Conservation (phyloP, 164 flowering plant genomes). For the Cinnamomum micranthum region DNA sequence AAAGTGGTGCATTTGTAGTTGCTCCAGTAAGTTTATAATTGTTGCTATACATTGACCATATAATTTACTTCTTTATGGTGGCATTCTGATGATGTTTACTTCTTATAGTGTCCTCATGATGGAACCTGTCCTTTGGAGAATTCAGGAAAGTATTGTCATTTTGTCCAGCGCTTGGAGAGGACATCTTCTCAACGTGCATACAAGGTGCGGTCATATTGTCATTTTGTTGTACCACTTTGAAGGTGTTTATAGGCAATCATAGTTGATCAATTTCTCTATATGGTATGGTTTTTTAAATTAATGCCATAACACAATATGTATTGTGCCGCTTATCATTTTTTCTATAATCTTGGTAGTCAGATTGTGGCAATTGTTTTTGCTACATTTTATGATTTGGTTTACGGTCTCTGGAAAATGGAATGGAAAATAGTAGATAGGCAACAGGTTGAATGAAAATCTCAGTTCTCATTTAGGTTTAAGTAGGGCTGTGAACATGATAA, state of each 20-base stretch:
- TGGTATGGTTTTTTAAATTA: neutral
- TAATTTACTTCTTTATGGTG: neutral
- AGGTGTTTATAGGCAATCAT: neutral
- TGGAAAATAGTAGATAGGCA: neutral
- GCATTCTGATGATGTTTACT: constrained; percentile 3
- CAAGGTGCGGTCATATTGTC: constrained; percentile 47
- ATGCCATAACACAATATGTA: neutral
- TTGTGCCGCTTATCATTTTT: neutral
- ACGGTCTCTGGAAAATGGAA: neutral
- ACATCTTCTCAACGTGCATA: constrained; percentile 82
- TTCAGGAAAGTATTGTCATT: constrained; percentile 86
- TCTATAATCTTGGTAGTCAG: neutral
- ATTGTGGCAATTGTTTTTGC: neutral
- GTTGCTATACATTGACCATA: neutral
- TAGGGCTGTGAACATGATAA: neutral
- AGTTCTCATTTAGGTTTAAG: neutral
- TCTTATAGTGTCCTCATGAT: constrained; percentile 89
- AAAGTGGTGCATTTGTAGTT: constrained; percentile 74
- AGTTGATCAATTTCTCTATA: neutral
- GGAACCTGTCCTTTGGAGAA: constrained; percentile 86
- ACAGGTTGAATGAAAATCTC: neutral
- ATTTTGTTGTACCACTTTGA: neutral
- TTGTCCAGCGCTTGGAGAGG: constrained; percentile 96
- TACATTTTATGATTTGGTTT: neutral
- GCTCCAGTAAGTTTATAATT: constrained; percentile 79